Conservation (phyloP, 192 early-diverging fungal species). For the Chytriomyces confervae region DNA sequence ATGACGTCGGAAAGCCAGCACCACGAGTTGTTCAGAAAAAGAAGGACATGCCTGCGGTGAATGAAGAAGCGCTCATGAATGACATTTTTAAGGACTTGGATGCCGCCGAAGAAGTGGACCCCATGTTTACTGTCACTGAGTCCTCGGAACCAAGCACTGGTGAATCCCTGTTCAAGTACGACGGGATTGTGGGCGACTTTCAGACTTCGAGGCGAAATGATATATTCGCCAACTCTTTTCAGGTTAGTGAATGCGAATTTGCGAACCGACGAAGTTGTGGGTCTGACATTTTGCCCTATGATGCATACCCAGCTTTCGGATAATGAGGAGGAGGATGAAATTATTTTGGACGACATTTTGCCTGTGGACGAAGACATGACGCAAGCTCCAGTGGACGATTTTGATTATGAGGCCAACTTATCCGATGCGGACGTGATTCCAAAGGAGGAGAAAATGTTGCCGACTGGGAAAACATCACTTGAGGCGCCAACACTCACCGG, state of each 20-base stretch:
- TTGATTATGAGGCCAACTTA: too few species aligned
- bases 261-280: neutral
- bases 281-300: neutral
- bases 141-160: neutral
- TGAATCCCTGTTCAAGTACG: neutral
- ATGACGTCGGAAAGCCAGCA: neutral
- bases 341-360: neutral
- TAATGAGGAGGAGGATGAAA: neutral
- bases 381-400: neutral
- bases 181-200: slow-evolving; percentile 25
- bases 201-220: slow-evolving; percentile 5
- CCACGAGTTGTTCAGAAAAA: slow-evolving; percentile 15
- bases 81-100: slow-evolving; percentile 50
- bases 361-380: slow-evolving; percentile 1
- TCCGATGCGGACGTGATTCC: neutral
- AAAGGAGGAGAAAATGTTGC: neutral
- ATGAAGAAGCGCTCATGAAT: slow-evolving; percentile 42
- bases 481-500: neutral
- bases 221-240: slow-evolving; percentile 23
- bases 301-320: neutral
- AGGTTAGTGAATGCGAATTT: neutral
- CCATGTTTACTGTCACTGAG: neutral
- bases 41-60: slow-evolving; percentile 34
- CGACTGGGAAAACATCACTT: neutral
- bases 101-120: neutral